A percentile compares a stretch with the other conserved stretches of the same genome.
These are phyloP conservation scores for Sphaerulina populicola DNA, from an alignment of 2,329 filamentous ascomycete species.

Conservation along the genomic window DNA sequence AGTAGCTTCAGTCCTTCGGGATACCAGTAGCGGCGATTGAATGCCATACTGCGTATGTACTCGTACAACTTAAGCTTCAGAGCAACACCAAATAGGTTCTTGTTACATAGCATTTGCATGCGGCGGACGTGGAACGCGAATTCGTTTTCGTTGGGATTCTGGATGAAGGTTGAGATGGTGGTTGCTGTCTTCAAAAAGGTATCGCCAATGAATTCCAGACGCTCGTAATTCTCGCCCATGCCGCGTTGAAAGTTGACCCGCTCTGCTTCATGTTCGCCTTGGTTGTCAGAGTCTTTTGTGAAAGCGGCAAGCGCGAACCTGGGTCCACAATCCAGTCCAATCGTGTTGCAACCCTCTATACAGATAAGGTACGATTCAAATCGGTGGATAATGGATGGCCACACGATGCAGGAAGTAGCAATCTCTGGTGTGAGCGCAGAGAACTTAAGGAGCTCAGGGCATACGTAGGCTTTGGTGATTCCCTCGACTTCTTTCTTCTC, in stretches of 20 bases:
- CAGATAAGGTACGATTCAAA: conserved; percentile 75
- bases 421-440: conserved; percentile 62
- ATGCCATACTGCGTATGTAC: conserved; percentile 74
- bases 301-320: conserved; percentile 75
- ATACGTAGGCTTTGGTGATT: conserved; percentile 51
- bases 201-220: conserved; percentile 87
- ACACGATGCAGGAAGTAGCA: conserved; percentile 64
- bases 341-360: conserved; percentile 59
- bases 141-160: conserved; percentile 69
- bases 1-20: conserved; percentile 67
- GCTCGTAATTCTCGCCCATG: conserved; percentile 92
- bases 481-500: conserved; percentile 46
- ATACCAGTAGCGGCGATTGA: conserved; percentile 80
- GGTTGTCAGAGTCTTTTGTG: conserved; percentile 86
- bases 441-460: conserved; percentile 66
- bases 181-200: conserved; percentile 94
- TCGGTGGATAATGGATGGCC: conserved; percentile 77
- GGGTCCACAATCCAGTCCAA: conserved; percentile 58
- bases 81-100: conserved; percentile 75
- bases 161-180: conserved; percentile 73
- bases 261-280: conserved; percentile 58
- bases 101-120: conserved; percentile 86
- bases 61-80: conserved; percentile 58
- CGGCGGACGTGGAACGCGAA: conserved; percentile 82
- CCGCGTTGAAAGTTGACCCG: conserved; percentile 68